phyloP scores from a whole-genome alignment of 495 filamentous ascomycete species.

The Penicillium silybi region DNA sequence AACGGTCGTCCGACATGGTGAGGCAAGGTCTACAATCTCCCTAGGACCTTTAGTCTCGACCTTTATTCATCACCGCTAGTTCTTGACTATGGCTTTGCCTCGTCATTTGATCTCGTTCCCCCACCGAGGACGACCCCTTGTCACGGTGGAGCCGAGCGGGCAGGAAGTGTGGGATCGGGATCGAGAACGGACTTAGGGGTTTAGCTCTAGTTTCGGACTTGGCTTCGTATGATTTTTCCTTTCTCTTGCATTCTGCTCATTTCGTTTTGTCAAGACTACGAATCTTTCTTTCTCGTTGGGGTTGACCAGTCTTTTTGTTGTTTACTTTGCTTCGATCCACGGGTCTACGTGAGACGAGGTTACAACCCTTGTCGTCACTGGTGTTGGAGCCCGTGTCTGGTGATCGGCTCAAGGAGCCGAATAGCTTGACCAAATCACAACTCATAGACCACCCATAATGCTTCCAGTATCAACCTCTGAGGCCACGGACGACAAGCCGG shows the following conservation, averaged over 20 bases:
- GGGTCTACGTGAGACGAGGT: background rate
- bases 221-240: background rate
- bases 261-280: background rate
- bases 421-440: background rate
- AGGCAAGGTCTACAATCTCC: no score
- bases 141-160: background rate
- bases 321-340: background rate
- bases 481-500: slow-evolving; percentile 17
- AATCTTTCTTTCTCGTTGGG: background rate
- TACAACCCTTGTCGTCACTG: background rate
- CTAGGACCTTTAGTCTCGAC: no score
- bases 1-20: background rate
- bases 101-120: background rate
- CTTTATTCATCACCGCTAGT: background rate
- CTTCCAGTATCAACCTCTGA: background rate
- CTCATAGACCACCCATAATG: background rate
- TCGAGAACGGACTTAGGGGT: background rate
- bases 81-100: background rate
- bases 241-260: background rate
- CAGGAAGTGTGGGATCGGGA: background rate
- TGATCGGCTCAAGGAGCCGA: background rate
- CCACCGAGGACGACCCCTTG: background rate
- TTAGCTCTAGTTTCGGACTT: background rate
- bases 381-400: background rate
- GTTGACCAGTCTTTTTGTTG: background rate